Evolutionary conservation across 2,329 filamentous ascomycete species (phyloP), one percentile per base, ranked within the genome.

Genomic region (Zarea fungicola): DNA sequence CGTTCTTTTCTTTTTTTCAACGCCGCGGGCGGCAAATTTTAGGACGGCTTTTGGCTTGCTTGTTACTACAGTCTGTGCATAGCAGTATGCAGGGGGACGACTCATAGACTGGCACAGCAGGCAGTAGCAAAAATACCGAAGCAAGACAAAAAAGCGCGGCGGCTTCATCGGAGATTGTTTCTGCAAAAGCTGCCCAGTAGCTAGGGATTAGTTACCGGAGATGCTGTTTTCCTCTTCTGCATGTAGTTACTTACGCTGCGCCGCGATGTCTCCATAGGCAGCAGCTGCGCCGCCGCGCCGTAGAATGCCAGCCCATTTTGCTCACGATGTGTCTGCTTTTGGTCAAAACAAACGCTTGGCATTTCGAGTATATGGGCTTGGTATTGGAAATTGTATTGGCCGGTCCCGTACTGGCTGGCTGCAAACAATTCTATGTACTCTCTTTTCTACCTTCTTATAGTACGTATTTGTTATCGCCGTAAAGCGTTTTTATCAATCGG

Each of bases 151-250:
- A 34, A 43, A 26, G 21, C 14, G 10, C 22, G 42, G 32, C 42
- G 42, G 32, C 42, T 29, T 22, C 23, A 37, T 45, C 42, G 42
- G 42, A 28, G 31, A 45, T 45, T 45, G 32, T 23, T n/a, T n/a
- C 31, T 45, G 42, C 23, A 16, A 21, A 14, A 42, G 29, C 31
- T 35, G 19, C 10, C 13, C 11, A 22, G n/a, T n/a, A n/a, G n/a
- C n/a, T 32, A 28, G 6, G 5, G 28, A 40, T 21, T n/a, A n/a
- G n/a, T n/a, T n/a, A n/a, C 26, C 26, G 11, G 40, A 42, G 40
- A 14, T 42, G 26, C 8, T 22, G 29, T 21, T 42, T 29, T 29
- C 16, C 13, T n/a, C n/a, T n/a, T n/a, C n/a, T n/a, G n/a, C n/a
- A n/a, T n/a, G n/a, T n/a, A n/a, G n/a, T n/a, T n/a, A n/a, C n/a